phyloP scores from a whole-genome alignment of 176 grass and related monocot species.

The Otatea glauca region DNA sequence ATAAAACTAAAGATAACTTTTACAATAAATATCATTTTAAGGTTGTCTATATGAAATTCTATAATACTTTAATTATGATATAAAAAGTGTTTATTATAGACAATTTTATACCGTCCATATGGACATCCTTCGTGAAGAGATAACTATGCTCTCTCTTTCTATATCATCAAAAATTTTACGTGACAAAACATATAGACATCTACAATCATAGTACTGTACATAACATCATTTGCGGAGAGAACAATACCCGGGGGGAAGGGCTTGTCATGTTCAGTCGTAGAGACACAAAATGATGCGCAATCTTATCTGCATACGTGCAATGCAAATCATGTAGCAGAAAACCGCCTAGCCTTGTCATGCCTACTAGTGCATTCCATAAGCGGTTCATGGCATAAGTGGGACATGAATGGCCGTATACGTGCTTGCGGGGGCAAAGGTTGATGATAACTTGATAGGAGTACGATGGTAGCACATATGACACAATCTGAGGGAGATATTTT shows the following conservation, averaged over 20 bases:
- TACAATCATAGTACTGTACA: no score
- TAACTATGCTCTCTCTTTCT: background rate
- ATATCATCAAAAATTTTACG: no score
- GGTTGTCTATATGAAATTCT: no score
- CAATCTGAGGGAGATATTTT: background rate
- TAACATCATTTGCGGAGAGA: background rate
- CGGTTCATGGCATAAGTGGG: slow-evolving; percentile 29
- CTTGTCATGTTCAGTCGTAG: background rate
- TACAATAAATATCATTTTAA: no score
- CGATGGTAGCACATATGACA: background rate
- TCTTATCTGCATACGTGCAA: slow-evolving; percentile 38
- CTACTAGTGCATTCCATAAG: background rate
- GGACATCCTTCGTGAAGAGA: no score
- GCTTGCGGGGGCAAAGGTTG: background rate
- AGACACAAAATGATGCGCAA: background rate
- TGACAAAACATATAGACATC: no score
- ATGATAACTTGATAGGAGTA: background rate
- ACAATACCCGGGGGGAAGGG: no score
- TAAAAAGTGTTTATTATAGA: no score
- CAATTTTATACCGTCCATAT: no score
- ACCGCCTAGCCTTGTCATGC: slow-evolving; percentile 3
- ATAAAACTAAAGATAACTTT: no score
- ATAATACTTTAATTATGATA: no score
- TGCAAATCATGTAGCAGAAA: slow-evolving; percentile 17
- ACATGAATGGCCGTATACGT: background rate